A percentile compares a stretch with the other conserved stretches of the same genome.
phyloP scores from a whole-genome alignment of 148 eudicot genomes.

The Simmondsia chinensis region DNA sequence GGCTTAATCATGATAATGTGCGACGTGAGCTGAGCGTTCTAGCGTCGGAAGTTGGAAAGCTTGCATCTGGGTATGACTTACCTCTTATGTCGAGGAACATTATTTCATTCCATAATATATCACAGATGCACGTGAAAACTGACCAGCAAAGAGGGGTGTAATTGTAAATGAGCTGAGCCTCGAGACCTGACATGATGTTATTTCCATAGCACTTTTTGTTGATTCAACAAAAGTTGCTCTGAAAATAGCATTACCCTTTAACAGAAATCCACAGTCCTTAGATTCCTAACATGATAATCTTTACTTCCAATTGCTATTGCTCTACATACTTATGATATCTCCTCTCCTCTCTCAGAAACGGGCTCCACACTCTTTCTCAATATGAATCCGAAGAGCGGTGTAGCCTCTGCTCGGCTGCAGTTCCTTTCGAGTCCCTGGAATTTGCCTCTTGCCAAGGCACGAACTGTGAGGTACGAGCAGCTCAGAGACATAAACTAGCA shows the following conservation, averaged over 20 bases:
- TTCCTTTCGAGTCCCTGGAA: slow-evolving; percentile 69
- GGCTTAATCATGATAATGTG: slow-evolving; percentile 22
- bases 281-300: no score
- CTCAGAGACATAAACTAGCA: slow-evolving; percentile 44
- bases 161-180: no score
- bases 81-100: not conserved
- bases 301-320: no score
- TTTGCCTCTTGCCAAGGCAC: slow-evolving; percentile 42
- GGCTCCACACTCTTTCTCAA: slow-evolving; percentile 15
- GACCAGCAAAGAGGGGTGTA: no score
- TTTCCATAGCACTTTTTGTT: no score
- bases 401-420: slow-evolving; percentile 48
- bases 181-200: no score
- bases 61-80: slow-evolving; percentile 39
- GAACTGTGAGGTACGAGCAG: slow-evolving; percentile 10
- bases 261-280: no score
- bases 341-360: slow-evolving; percentile 23
- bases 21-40: slow-evolving; percentile 32
- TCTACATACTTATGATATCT: no score
- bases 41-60: slow-evolving; percentile 33
- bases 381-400: slow-evolving; percentile 45
- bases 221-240: no score
- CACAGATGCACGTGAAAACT: no score
- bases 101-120: no score
- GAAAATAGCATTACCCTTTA: no score